These are phyloP conservation scores for Leucogyrophana mollusca DNA, from an alignment of 768 basidiomycete species.

Conservation along the genomic window DNA sequence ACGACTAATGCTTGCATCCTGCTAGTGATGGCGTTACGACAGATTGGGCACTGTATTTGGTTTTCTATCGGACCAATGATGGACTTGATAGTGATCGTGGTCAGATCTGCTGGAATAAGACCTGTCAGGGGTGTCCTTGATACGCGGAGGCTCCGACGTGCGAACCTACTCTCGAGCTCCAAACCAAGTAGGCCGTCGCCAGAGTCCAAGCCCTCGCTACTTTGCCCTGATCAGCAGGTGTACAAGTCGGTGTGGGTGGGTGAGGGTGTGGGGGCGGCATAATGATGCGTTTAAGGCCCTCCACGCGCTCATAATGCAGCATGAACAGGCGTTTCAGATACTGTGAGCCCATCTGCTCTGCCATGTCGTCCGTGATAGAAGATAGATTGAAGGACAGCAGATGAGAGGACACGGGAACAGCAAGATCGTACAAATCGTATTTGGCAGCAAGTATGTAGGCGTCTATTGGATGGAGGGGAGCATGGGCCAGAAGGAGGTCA, in stretches of 20 bases:
- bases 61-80: too few relatives aligned
- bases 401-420: conserved; percentile 36
- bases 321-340: conserved; percentile 41
- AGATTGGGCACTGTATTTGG: too few relatives aligned
- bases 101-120: too few relatives aligned
- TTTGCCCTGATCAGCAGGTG: conserved; percentile 14
- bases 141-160: too few relatives aligned
- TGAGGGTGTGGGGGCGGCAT: conserved; percentile 24
- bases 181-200: conserved; percentile 24
- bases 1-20: too few relatives aligned
- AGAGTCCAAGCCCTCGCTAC: conserved; percentile 29
- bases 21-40: too few relatives aligned
- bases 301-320: conserved; percentile 35
- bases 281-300: conserved; percentile 33
- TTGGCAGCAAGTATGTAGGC: conserved; percentile 41
- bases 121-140: background rate
- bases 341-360: conserved; percentile 36
- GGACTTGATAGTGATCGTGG: too few relatives aligned
- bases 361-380: conserved; percentile 36
- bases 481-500: conserved; percentile 30
- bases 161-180: conserved; percentile 26
- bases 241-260: conserved; percentile 12
- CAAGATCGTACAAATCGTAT: conserved; percentile 36
- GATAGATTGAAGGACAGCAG: conserved; percentile 35
- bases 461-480: conserved; percentile 36